Evolutionary conservation across 805 yeast genomes (phyloP).

Genomic region (Lachancea waltii): DNA sequence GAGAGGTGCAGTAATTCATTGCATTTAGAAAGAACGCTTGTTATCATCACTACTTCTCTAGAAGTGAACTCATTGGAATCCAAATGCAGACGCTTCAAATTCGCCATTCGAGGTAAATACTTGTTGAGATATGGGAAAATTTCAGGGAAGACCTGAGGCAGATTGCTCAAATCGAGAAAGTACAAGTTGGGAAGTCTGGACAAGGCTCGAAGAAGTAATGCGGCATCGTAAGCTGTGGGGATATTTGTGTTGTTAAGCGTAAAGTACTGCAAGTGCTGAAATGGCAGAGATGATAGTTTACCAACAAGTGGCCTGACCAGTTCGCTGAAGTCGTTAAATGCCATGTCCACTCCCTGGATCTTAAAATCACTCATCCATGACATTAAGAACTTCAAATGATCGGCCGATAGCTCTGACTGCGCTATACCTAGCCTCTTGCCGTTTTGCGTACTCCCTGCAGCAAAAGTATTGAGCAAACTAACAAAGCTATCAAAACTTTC

Average conservation of each 20-base stretch:
- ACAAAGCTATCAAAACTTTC: conserved; percentile 45
- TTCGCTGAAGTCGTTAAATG: conserved; percentile 61
- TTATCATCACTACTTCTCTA: conserved; percentile 49
- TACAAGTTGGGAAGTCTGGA: conserved; percentile 52
- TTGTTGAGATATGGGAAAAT: conserved; percentile 51
- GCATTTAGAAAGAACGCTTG: conserved; percentile 67
- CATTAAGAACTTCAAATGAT: conserved; percentile 51
- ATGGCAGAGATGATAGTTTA: conserved; percentile 17
- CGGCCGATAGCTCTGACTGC: conserved; percentile 51
- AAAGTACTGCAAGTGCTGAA: conserved; percentile 37
- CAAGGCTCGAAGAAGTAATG: conserved; percentile 42
- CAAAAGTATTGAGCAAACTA: conserved; percentile 49
- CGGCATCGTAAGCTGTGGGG: conserved; percentile 44
- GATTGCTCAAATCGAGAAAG: conserved; percentile 70
- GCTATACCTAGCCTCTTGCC: conserved; percentile 63
- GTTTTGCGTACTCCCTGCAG: conserved; percentile 32
- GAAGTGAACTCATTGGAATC: conserved; percentile 59
- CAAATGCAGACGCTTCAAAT: conserved; percentile 59
- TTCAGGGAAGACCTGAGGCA: conserved; percentile 60
- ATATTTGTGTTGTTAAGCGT: conserved; percentile 63
- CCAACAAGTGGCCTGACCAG: conserved; percentile 26
- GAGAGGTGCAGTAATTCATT: conserved; percentile 61
- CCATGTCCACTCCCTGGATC: conserved; percentile 67
- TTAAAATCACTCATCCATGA: conserved; percentile 46
- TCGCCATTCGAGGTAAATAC: conserved; percentile 61